Conservation (phyloP, 2,329 filamentous ascomycete species). For the Penicillium vulpinum region DNA sequence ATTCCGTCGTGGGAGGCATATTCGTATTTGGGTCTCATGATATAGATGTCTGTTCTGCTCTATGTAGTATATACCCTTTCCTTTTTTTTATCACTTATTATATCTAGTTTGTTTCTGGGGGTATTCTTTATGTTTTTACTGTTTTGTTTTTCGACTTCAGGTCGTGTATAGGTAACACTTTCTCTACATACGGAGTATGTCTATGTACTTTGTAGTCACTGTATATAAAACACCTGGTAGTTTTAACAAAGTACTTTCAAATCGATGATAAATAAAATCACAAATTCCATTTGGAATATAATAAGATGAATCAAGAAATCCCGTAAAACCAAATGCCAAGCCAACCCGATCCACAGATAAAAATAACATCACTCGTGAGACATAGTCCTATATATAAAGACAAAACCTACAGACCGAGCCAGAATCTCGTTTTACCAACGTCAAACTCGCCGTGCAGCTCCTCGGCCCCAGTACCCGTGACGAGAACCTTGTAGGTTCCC, state of each 20-base stretch:
- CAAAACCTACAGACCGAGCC: constrained; percentile 59
- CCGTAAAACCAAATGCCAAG: neutral
- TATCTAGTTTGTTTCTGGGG: neutral
- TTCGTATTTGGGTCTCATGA: neutral
- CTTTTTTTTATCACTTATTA: neutral
- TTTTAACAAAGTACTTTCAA: neutral
- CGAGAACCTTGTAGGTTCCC: constrained; percentile 64
- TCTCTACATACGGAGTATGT: no score
- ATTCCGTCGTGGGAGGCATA: neutral
- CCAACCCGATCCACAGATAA: neutral
- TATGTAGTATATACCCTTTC: constrained; percentile 3
- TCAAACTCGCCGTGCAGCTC: constrained; percentile 56
- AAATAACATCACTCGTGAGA: constrained; percentile 6
- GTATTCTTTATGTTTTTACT: neutral
- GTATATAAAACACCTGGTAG: no score
- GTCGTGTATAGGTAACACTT: neutral
- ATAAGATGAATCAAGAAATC: neutral
- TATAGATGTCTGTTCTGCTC: neutral
- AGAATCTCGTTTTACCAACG: constrained; percentile 64
- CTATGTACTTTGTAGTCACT: no score
- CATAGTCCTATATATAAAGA: neutral
- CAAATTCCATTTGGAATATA: neutral
- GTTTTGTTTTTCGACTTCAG: neutral
- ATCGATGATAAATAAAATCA: neutral
- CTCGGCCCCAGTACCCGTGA: constrained; percentile 58